Percentiles rank a stretch among this genome's conserved stretches.
These are phyloP conservation scores for Manihot esculenta DNA, from an alignment of 441 rosid genomes.

Conservation along the genomic window DNA sequence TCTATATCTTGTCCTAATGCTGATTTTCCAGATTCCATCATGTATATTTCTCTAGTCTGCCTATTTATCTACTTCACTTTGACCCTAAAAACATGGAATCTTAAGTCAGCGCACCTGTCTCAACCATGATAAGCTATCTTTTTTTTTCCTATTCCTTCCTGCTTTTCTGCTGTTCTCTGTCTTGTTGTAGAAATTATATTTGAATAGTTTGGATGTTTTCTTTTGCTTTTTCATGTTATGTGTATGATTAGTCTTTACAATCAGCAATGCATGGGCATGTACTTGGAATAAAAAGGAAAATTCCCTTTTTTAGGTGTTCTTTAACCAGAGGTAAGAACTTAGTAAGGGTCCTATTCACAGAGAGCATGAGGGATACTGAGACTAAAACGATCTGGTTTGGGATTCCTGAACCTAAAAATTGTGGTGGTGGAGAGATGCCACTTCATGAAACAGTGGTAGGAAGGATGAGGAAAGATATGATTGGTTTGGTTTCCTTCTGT, in stretches of 20 bases:
- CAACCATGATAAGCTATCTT: background rate
- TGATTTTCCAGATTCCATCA: background rate
- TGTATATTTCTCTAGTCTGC: background rate
- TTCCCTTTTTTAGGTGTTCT: too few species aligned
- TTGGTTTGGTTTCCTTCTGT: background rate
- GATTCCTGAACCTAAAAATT: background rate
- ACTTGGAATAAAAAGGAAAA: too few species aligned
- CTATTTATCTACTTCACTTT: background rate
- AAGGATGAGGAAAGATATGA: conserved; percentile 4
- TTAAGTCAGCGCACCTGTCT: conserved; percentile 1
- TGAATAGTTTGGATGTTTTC: background rate
- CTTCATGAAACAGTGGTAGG: background rate
- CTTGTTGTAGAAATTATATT: background rate
- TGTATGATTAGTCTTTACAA: background rate
- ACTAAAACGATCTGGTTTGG: background rate
- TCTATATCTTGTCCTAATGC: background rate
- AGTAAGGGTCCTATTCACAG: background rate
- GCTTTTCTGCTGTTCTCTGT: background rate
- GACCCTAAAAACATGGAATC: background rate
- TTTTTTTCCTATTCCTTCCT: background rate
- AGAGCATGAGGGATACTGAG: too few species aligned
- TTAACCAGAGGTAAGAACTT: background rate
- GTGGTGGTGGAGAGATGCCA: background rate
- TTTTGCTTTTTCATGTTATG: background rate
- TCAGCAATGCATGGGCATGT: too few species aligned